phyloP scores from a whole-genome alignment of 139 green algal species.

The Penium margaritaceum region DNA sequence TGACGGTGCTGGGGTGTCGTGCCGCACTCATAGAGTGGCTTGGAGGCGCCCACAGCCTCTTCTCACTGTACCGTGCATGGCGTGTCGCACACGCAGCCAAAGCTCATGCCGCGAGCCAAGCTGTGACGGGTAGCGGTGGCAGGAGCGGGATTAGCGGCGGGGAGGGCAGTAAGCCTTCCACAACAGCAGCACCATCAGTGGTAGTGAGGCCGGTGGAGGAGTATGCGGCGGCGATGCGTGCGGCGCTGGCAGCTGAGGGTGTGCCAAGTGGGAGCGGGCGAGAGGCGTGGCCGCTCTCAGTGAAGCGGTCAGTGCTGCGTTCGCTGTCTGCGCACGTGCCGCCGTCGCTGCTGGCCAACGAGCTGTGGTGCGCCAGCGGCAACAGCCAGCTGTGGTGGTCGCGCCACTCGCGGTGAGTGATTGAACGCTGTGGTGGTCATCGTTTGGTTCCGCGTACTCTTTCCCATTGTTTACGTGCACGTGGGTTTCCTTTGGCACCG shows the following conservation, averaged over 20 bases:
- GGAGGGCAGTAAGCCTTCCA: background rate
- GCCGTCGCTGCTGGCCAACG: constrained; percentile 46
- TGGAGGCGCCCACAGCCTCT: constrained; percentile 64
- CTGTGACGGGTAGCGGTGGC: background rate
- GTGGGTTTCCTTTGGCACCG: background rate
- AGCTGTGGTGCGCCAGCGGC: constrained; percentile 57
- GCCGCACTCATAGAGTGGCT: constrained; percentile 82
- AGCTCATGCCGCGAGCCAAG: background rate
- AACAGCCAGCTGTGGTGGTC: constrained; percentile 27
- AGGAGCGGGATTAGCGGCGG: background rate
- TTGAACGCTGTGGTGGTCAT: background rate
- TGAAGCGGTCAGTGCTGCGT: constrained; percentile 23
- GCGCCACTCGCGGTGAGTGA: constrained; percentile 30
- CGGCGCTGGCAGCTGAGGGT: constrained; percentile 30
- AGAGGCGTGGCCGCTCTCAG: constrained; percentile 23
- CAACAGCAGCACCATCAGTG: background rate
- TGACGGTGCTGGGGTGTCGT: constrained; percentile 66
- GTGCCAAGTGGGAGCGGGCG: constrained; percentile 1
- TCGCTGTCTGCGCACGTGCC: constrained; percentile 51
- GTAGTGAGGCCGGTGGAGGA: constrained; percentile 40
- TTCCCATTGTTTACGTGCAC: background rate
- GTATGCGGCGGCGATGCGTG: constrained; percentile 53
- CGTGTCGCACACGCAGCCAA: constrained; percentile 54
- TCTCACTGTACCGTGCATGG: constrained; percentile 67
- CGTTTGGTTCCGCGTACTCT: background rate